phyloP scores from a whole-genome alignment of 2,329 filamentous ascomycete genomes.

The Colletotrichum sp. region DNA sequence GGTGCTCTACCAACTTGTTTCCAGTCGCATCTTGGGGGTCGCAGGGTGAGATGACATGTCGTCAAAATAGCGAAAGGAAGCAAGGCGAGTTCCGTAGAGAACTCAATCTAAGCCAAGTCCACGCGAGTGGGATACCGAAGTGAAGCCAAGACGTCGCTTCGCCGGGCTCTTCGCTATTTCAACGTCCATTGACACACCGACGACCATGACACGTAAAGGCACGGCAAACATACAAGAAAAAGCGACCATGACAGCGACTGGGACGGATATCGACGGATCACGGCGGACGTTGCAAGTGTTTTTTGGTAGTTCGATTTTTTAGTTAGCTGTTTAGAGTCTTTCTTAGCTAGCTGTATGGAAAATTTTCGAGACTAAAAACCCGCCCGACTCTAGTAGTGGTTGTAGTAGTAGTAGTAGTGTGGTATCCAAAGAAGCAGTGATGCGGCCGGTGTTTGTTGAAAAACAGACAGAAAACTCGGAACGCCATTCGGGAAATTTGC shows the following conservation, averaged over 20 bases:
- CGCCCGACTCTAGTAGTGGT: not conserved
- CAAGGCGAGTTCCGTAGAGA: not conserved
- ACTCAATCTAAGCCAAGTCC: not conserved
- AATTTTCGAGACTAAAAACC: not conserved
- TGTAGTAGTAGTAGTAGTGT: not conserved
- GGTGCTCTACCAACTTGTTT: not conserved
- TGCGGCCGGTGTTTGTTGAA: not conserved
- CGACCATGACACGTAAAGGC: too few species aligned
- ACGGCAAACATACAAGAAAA: not conserved
- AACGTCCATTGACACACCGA: too few species aligned
- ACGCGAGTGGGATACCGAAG: not conserved
- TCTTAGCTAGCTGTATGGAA: not conserved
- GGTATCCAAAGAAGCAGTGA: constrained; percentile 2
- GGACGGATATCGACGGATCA: not conserved
- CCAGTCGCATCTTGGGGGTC: not conserved
- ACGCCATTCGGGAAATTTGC: constrained; percentile 1
- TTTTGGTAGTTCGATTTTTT: not conserved
- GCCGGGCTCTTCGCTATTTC: not conserved
- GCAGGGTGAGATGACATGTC: not conserved
- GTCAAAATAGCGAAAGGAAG: not conserved
- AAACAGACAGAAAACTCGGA: not conserved
- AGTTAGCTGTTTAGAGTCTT: not conserved
- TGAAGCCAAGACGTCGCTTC: not conserved
- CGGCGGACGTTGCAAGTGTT: not conserved
- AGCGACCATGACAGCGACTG: not conserved